A percentile compares a stretch with the other conserved stretches of the same genome.
Conservation (phyloP, 2,329 filamentous ascomycete species). For the Sporothrix curviconia region DNA sequence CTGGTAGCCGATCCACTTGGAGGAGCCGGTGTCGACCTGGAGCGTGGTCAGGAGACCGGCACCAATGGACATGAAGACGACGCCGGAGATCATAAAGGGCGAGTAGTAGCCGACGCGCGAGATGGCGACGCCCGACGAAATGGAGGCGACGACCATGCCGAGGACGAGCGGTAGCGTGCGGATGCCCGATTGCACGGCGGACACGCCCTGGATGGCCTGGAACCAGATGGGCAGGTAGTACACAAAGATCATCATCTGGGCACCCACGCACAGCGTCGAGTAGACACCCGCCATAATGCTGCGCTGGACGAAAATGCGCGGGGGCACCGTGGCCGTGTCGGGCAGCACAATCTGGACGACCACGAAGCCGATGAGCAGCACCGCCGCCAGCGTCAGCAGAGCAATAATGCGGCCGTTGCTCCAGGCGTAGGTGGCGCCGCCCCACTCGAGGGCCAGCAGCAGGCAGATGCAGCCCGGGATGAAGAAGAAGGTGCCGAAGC, state of each 20-base stretch:
- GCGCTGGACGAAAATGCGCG: slow-evolving; percentile 31
- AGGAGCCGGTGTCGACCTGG: slow-evolving; percentile 26
- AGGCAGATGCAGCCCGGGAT: slow-evolving; percentile 33
- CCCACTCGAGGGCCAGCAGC: slow-evolving; percentile 40
- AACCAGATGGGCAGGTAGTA: slow-evolving; percentile 34
- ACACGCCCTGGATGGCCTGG: slow-evolving; percentile 36
- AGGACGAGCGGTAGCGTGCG: slow-evolving; percentile 36
- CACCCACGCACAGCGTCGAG: neutral
- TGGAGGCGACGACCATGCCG: slow-evolving; percentile 35
- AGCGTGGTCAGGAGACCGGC: slow-evolving; percentile 36
- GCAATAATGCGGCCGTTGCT: slow-evolving; percentile 27
- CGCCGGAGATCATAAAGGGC: slow-evolving; percentile 36
- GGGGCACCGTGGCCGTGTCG: slow-evolving; percentile 31
- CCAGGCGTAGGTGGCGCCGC: slow-evolving; percentile 31
- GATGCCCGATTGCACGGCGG: slow-evolving; percentile 35
- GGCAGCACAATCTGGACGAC: slow-evolving; percentile 28
- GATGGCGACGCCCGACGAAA: slow-evolving; percentile 33
- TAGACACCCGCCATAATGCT: slow-evolving; percentile 8
- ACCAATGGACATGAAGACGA: slow-evolving; percentile 32
- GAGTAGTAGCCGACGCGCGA: slow-evolving; percentile 39
- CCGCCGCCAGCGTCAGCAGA: slow-evolving; percentile 25
- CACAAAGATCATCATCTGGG: slow-evolving; percentile 5
- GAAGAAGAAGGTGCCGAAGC: slow-evolving; percentile 20
- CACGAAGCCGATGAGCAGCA: slow-evolving; percentile 26
- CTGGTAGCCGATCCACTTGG: slow-evolving; percentile 36